Conservation (phyloP, 78 protist genomes). For the Neovahlkampfia damariscottae region DNA sequence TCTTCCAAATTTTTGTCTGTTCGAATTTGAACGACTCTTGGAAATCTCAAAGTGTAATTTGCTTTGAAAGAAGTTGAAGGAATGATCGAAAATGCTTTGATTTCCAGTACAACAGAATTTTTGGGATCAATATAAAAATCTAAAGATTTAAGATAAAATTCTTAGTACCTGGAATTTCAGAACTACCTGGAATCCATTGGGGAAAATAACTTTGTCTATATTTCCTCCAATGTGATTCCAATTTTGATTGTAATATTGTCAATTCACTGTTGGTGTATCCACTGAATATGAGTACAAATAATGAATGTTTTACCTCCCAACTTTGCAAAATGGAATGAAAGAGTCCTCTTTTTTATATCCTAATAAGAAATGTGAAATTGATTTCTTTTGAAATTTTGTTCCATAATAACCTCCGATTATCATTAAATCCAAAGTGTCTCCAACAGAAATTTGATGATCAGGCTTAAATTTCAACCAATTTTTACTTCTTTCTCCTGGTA, state of each 20-base stretch:
- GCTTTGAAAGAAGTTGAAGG: slow-evolving; percentile 28
- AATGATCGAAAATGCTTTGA: slow-evolving; percentile 43
- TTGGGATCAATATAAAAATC: slow-evolving; percentile 61
- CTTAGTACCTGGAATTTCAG: slow-evolving; percentile 37
- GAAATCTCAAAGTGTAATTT: slow-evolving; percentile 67
- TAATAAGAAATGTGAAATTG: slow-evolving; percentile 63
- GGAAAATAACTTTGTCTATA: slow-evolving; percentile 7
- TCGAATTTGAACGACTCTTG: slow-evolving; percentile 54
- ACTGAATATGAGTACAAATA: slow-evolving; percentile 53
- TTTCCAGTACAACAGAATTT: slow-evolving; percentile 35
- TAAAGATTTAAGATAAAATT: slow-evolving; percentile 55
- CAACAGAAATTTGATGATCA: slow-evolving; percentile 59
- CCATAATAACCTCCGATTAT: slow-evolving; percentile 75
- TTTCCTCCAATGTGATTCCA: slow-evolving; percentile 51
- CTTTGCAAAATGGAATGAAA: neutral
- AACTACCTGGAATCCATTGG: slow-evolving; percentile 24
- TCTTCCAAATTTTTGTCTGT: slow-evolving; percentile 41
- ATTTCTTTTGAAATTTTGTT: slow-evolving; percentile 39
- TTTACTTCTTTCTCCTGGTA: slow-evolving; percentile 40
- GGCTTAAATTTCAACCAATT: slow-evolving; percentile 78
- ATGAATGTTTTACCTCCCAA: neutral
- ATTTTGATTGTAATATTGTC: slow-evolving; percentile 15
- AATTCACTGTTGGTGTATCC: slow-evolving; percentile 59
- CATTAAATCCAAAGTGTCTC: slow-evolving; percentile 66
- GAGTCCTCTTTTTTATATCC: slow-evolving; percentile 1